Evolutionary conservation across 129 eudicot species (phyloP).

Genomic region (Ambrosia trifida): DNA sequence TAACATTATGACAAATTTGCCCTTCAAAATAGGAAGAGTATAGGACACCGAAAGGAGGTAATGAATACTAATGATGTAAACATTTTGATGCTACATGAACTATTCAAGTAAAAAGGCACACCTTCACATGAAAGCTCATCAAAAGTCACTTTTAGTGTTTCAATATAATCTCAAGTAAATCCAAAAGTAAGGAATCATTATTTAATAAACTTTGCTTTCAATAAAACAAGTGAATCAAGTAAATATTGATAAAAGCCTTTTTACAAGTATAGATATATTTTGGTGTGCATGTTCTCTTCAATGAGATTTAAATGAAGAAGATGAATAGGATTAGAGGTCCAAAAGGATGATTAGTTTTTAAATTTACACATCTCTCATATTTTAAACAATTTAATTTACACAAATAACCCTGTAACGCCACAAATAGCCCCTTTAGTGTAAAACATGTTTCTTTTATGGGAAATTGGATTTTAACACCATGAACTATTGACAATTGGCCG

Average conservation of each 20-base stretch:
- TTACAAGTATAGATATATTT: too few relatives aligned
- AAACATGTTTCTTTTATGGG: too few relatives aligned
- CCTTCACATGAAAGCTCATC: conserved; percentile 38
- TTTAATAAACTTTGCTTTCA: conserved; percentile 20
- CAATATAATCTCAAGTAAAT: conserved; percentile 15
- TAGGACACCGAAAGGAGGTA: conserved; percentile 25
- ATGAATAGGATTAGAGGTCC: too few relatives aligned
- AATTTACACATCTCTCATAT: too few relatives aligned
- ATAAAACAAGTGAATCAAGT: conserved; percentile 10
- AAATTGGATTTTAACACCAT: too few relatives aligned
- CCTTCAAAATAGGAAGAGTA: background rate
- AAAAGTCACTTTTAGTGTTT: conserved; percentile 33
- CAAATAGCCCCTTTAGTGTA: too few relatives aligned
- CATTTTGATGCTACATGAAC: conserved; percentile 29
- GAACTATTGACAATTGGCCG: too few relatives aligned
- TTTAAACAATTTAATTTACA: too few relatives aligned
- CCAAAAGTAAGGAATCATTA: conserved; percentile 31
- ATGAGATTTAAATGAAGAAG: too few relatives aligned
- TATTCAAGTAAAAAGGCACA: conserved; percentile 32
- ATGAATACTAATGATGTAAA: conserved; percentile 36
- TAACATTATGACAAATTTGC: conserved; percentile 11
- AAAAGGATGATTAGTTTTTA: too few relatives aligned
- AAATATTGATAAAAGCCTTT: background rate
- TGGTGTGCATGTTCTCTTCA: too few relatives aligned
- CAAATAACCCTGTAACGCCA: too few relatives aligned